Percentiles rank a stretch among this genome's conserved stretches.
Evolutionary conservation across 2,329 filamentous ascomycete genomes (phyloP).

Genomic region (Raffaelea albimanens): DNA sequence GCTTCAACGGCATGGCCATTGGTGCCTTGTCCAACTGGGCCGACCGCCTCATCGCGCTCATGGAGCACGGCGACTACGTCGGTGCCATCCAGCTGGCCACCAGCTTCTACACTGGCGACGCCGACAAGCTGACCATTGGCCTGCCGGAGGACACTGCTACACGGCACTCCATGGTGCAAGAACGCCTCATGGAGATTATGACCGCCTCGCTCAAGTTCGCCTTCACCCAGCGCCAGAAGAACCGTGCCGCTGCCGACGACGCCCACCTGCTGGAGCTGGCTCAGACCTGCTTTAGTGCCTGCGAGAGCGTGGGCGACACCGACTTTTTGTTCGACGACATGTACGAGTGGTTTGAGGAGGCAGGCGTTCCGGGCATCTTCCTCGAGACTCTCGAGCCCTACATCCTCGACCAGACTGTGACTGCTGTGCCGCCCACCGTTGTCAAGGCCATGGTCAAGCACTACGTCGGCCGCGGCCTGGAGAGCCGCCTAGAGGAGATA

Average conservation of each 20-base stretch:
- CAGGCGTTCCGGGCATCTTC: conserved; percentile 63
- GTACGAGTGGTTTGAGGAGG: conserved; percentile 83
- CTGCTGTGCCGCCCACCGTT: conserved; percentile 66
- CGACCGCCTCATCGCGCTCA: conserved; percentile 81
- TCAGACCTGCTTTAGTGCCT: conserved; percentile 74
- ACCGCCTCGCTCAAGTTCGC: conserved; percentile 83
- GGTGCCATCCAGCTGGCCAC: conserved; percentile 84
- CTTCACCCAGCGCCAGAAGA: conserved; percentile 55
- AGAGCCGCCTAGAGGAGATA: conserved; percentile 79
- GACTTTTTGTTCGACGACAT: conserved; percentile 88
- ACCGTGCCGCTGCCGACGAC: conserved; percentile 35
- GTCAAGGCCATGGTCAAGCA: conserved; percentile 79
- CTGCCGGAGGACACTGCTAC: conserved; percentile 72
- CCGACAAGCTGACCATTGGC: conserved; percentile 91
- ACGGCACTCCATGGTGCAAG: conserved; percentile 72
- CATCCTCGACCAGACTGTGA: conserved; percentile 70
- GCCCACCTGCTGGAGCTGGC: conserved; percentile 67
- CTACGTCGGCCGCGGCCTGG: conserved; percentile 66
- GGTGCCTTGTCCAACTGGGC: conserved; percentile 96
- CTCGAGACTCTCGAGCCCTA: conserved; percentile 82
- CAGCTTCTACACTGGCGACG: conserved; percentile 80
- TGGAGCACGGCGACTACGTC: conserved; percentile 96
- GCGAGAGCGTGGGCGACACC: conserved; percentile 63
- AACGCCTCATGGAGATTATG: conserved; percentile 90
- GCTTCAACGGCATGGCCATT: conserved; percentile 88